Base-by-base conservation (phyloP, 495 filamentous ascomycete genomes). In the Alectoria sarmentosa region DNA sequence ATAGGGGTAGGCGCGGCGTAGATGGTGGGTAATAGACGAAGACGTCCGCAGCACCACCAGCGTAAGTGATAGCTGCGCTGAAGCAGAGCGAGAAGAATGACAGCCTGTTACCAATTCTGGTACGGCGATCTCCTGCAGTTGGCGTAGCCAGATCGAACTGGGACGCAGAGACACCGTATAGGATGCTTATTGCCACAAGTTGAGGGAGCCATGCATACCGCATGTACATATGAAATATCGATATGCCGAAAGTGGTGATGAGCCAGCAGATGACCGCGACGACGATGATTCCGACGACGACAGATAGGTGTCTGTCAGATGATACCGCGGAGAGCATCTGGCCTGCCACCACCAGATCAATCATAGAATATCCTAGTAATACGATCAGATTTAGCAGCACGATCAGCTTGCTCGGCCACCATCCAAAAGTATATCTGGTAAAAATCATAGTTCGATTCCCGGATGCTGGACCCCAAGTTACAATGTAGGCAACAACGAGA, bases 311-410 rank as follows among this genome's bases (percentile, higher is more conserved):
- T 39, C 81, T 80, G 68, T 82, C 78, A 3, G 78, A 72, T 6
- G 85, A 88, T 1, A 92, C 85, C 13, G 89, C 88, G 30, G 85
- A 88, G 5, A 92, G 74, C 21, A 91, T 89, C 69, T 91, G 88
- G 1, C 89, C 89, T 3, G 86, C 83, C 28, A 91, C 81, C 28
- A 91, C 85, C 58, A 81, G 84, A 69, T 87, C 84, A 63, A 91
- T 84, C 74, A 90, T 73, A 57, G 81, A 78, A 66, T 91, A 92
- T 15, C 89, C 89, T 32, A 90, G 75, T 73, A 90, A 81, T 61
- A 89, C 80, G 48, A 91, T 82, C 21, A 91, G 74, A 66, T 91
- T 90, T 61, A 92, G 75, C 23, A 90, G 63, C 19, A 89, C 87
- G 42, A 90, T 80, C 11, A 91, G 73, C 74, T 90, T 91, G 68